Base-by-base conservation (phyloP, 305 asterid genomes). In the Fraxinus platypoda region DNA sequence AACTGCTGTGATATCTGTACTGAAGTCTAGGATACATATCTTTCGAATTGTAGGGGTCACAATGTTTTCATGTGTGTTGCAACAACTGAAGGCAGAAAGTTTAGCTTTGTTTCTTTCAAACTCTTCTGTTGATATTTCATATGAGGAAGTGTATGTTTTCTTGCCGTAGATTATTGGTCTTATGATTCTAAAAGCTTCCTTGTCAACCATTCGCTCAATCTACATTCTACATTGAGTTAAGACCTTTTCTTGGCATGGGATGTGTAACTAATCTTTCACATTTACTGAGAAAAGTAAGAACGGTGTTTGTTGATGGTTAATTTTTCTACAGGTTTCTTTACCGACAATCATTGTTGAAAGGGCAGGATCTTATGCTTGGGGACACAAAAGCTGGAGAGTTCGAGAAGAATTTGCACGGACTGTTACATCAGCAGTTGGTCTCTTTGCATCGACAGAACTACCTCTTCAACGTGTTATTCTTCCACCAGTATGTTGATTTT, bases 381-480 rank as follows among this genome's bases (percentile, higher is more conserved):
- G 89, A 76, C 97, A 97, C 90, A 93, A 88, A 87, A 93, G 98
- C 90, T 94, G 98, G 95, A 97, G 99, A 92, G 97, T 95, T 84
- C 92, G 97, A 82, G 99, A 95, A 87, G 98, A 95, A 83, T 94
- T 94, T 86, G 96, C 98, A 77, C 95, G 97, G 13, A 97, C 99
- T 52, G 99, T 97, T 81, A 91, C 97, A 75, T 85, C 97, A 30
- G 97, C 99, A 28, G 93, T 92, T 87, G 90, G 96, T 80, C 94
- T 97, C 81, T 97, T 94, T 87, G 95, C 93, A 72, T 83, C 99
- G 75, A 97, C 99, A 0, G 99, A 97, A 88, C 91, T 97, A 59
- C 98, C 99, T 80, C 99, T 97, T 87, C 99, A 94, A 83, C 97
- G 98, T 30, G 96, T 95, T 83, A 94, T 97, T 91, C 97, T 97